Evolutionary conservation across 1,284 basidiomycete genomes (phyloP).

Genomic region (Puccinia triticina): DNA sequence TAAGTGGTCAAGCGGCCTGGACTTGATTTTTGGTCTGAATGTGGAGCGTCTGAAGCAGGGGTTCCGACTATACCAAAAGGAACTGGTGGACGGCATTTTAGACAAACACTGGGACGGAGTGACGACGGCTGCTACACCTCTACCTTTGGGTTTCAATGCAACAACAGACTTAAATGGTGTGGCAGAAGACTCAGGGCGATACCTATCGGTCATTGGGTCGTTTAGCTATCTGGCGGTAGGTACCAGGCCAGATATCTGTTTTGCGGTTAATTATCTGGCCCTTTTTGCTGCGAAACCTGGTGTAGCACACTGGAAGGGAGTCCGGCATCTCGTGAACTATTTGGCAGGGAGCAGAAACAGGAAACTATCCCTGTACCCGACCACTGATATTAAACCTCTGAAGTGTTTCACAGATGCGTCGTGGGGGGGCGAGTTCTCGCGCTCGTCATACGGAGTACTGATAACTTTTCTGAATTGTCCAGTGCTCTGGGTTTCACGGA

Average conservation of each 20-base stretch:
- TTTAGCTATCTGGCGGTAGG: constrained; percentile 19
- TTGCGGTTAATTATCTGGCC: constrained; percentile 19
- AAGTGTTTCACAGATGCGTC: background rate
- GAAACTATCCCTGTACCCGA: background rate
- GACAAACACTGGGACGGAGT: background rate
- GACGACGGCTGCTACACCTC: background rate
- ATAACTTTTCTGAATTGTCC: background rate
- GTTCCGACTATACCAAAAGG: background rate
- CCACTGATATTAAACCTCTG: background rate
- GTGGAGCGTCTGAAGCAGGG: background rate
- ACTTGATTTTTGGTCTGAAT: background rate
- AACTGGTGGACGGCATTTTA: background rate
- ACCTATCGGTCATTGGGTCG: constrained; percentile 1
- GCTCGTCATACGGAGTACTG: background rate
- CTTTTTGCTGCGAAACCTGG: constrained; percentile 8
- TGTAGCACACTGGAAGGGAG: background rate
- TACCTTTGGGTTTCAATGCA: background rate
- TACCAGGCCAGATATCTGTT: background rate
- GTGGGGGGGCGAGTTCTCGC: background rate
- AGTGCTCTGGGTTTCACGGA: background rate
- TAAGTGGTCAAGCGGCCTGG: background rate
- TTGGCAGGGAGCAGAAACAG: background rate
- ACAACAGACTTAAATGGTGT: background rate
- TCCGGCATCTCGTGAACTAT: too few relatives aligned
- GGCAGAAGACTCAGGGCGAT: background rate